These are phyloP conservation scores for Alopecurus myosuroides DNA, from an alignment of 176 grass and related monocot genomes.

Conservation along the genomic window DNA sequence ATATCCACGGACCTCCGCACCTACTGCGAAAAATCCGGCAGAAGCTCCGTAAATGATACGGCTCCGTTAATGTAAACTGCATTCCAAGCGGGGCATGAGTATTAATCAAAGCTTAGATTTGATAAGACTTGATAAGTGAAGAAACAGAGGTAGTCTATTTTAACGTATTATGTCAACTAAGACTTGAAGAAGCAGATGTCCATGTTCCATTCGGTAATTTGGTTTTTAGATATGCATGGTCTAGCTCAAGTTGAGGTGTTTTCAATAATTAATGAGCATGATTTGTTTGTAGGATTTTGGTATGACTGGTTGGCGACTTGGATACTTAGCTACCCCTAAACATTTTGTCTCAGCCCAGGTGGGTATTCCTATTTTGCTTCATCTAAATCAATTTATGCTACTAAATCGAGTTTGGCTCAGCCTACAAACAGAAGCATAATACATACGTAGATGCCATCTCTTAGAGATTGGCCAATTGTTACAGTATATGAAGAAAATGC, in stretches of 20 bases:
- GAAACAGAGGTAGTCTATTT: background rate
- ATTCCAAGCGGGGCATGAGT: too few relatives aligned
- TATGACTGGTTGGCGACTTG: slow-evolving; percentile 94
- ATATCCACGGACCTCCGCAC: too few relatives aligned
- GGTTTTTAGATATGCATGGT: background rate
- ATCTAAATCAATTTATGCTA: slow-evolving; percentile 4
- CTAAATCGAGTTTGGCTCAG: too few relatives aligned
- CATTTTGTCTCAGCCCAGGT: slow-evolving; percentile 81
- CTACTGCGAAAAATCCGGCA: too few relatives aligned
- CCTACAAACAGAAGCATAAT: too few relatives aligned
- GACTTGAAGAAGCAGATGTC: background rate
- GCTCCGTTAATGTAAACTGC: too few relatives aligned
- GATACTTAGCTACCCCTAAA: slow-evolving; percentile 80
- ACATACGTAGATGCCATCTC: too few relatives aligned
- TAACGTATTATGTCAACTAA: background rate
- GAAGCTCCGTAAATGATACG: too few relatives aligned
- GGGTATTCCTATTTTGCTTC: background rate
- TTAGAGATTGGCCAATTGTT: too few relatives aligned
- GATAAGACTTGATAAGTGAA: slow-evolving; percentile 1
- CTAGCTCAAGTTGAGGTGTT: background rate
- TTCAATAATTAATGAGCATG: background rate
- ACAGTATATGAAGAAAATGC: too few relatives aligned
- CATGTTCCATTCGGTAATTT: background rate
- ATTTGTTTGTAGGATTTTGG: too few relatives aligned
- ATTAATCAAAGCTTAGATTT: too few relatives aligned